A percentile compares a stretch with the other conserved stretches of the same genome.
Conservation (phyloP, 441 rosid genomes). For the Croton laevigatus region DNA sequence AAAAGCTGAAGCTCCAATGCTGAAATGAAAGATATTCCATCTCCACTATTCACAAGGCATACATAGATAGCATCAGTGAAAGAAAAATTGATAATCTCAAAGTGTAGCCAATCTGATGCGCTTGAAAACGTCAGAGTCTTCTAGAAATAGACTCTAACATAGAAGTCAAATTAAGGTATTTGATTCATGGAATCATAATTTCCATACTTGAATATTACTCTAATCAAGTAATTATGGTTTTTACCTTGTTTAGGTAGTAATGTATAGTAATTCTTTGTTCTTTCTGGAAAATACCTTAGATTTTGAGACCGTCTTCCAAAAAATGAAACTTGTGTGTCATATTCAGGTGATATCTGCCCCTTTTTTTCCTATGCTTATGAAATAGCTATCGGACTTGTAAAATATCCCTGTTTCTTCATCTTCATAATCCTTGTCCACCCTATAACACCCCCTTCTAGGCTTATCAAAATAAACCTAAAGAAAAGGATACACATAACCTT, state of each 20-base stretch:
- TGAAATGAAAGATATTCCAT: conserved; percentile 26
- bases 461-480: too few relatives aligned
- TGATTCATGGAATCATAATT: conserved; percentile 27
- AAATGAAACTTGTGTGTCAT: background rate
- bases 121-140: background rate
- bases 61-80: conserved; percentile 11
- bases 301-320: background rate
- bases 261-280: conserved; percentile 30
- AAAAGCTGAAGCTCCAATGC: conserved; percentile 20
- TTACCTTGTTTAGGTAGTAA: conserved; percentile 21
- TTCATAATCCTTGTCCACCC: conserved; percentile 14
- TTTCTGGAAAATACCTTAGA: conserved; percentile 28
- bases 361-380: conserved; percentile 19
- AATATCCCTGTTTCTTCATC: conserved; percentile 18
- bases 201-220: conserved; percentile 22
- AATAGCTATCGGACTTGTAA: conserved; percentile 21
- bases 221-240: conserved; percentile 19
- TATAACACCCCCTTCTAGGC: too few relatives aligned
- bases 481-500: too few relatives aligned
- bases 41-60: conserved; percentile 24
- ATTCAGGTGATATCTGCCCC: background rate
- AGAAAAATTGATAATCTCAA: conserved; percentile 10
- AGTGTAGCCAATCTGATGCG: too few relatives aligned
- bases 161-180: conserved; percentile 16
- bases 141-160: conserved; percentile 28